Evolutionary conservation across 176 grass and related monocot species (phyloP), one percentile per base, ranked within the genome.

Genomic region (Saccharum officinarum): DNA sequence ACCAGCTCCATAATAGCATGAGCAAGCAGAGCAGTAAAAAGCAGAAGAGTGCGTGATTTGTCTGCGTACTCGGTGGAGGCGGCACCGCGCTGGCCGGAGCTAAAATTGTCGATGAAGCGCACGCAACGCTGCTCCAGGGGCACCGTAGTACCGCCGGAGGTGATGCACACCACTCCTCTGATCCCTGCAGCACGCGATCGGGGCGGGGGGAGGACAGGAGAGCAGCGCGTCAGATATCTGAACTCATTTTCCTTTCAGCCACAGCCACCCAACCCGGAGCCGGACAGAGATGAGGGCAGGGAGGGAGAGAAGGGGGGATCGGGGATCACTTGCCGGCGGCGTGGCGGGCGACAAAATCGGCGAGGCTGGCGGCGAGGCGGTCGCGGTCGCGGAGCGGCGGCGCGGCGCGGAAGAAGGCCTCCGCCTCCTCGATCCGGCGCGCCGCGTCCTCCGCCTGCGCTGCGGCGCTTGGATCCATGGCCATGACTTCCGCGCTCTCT

Each of bases 51-150:
- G 11, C 11, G 45, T 15, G 45, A 47, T 47, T 47, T 15, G 45
- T 47, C 45, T 47, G 50, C 16, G 3, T 93, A 98, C 91, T 98
- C 95, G 8, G 95, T 93, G 4, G 95, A 93, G 20, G 93, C 76
- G 0, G 95, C 89, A 77, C 95, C 95, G 16, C 93, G 83, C 81
- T 98, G 67, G 22, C 95, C 95, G 60, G 95, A 98, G 80, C 89
- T 90, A 71, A 95, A 98, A 75, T 98, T 95, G 80, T 98, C 92
- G 75, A 98, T 95, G 80, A 93, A 98, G 7, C 92, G 91, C 50
- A 98, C 95, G 72, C 95, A 98, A 25, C 95, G 83, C 71, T 95
- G 92, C 91, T 98, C 92, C 60, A 98, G 85, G 10, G 95, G 95
- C 79, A 98, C 93, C 36, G 95, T 98, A 9, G 95, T 98, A 59